Conservation (phyloP, 768 basidiomycete species). For the Podaxis sp. region DNA sequence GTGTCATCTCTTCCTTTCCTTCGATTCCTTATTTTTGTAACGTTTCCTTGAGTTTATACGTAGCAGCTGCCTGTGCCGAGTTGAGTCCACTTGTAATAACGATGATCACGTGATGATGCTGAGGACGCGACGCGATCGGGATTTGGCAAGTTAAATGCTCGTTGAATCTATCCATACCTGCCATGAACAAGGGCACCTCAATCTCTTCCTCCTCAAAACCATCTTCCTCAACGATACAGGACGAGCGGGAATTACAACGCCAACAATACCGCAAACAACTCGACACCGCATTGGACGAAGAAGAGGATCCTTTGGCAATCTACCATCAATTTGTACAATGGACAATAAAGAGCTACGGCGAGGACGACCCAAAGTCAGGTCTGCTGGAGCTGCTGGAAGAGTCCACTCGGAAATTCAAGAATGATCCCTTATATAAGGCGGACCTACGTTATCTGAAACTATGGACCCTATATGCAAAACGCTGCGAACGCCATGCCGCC, state of each 20-base stretch:
- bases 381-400: constrained; percentile 81
- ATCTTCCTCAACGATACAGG: neutral
- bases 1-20: neutral
- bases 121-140: constrained; percentile 5
- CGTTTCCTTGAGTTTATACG: neutral
- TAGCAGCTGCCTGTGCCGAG: too few species aligned
- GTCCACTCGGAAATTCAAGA: constrained; percentile 74
- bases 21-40: neutral
- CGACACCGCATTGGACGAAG: constrained; percentile 55
- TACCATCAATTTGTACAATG: constrained; percentile 89
- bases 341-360: constrained; percentile 77
- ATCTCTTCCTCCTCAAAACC: neutral
- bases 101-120: neutral
- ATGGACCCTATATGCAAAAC: constrained; percentile 84
- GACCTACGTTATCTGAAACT: constrained; percentile 90
- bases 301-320: constrained; percentile 82
- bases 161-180: neutral
- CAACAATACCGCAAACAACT: constrained; percentile 36
- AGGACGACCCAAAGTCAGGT: constrained; percentile 64
- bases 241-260: constrained; percentile 27
- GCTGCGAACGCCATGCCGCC: constrained; percentile 66
- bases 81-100: neutral
- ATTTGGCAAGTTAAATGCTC: neutral
- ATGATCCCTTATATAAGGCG: constrained; percentile 78
- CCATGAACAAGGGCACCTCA: constrained; percentile 1